These are phyloP conservation scores for Penicillium rolfsii DNA, from an alignment of 2,329 filamentous ascomycete genomes.

Conservation along the genomic window DNA sequence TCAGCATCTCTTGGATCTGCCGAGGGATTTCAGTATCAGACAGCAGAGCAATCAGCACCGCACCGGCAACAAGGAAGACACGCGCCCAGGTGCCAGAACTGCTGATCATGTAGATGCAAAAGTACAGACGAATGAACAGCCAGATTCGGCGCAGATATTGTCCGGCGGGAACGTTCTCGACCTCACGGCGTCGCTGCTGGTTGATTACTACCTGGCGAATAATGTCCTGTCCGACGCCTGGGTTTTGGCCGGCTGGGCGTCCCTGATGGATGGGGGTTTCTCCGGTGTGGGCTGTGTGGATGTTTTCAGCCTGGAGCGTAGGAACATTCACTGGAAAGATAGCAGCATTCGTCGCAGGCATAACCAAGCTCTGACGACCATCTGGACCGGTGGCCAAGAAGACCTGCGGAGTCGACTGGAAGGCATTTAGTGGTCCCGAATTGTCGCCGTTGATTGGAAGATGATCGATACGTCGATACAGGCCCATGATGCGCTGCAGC, in stretches of 20 bases:
- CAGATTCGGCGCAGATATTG: conserved; percentile 54
- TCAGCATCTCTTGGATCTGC: conserved; percentile 37
- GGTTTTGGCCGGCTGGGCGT: conserved; percentile 7
- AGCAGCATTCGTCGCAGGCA: conserved; percentile 1
- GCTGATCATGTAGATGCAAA: conserved; percentile 63
- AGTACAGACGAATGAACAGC: conserved; percentile 61
- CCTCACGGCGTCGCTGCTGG: conserved; percentile 27
- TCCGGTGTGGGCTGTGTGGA: not conserved
- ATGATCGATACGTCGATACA: not conserved
- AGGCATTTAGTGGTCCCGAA: not conserved
- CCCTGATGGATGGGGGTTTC: not conserved
- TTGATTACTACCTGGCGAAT: conserved; percentile 40
- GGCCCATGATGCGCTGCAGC: not conserved
- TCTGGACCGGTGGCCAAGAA: conserved; percentile 9
- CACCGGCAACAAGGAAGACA: conserved; percentile 43
- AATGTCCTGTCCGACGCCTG: conserved; percentile 34
- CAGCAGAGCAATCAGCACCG: conserved; percentile 45
- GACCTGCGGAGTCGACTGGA: not conserved
- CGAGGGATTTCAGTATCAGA: conserved; percentile 47
- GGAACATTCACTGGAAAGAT: not conserved
- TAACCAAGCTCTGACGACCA: conserved; percentile 14
- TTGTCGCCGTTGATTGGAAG: not conserved
- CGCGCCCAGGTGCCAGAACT: conserved; percentile 52
- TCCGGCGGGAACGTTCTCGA: conserved; percentile 19
- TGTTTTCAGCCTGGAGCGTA: not conserved